Base-by-base conservation (phyloP, 352 stramenopile species). In the Phytophthora cryptogea region DNA sequence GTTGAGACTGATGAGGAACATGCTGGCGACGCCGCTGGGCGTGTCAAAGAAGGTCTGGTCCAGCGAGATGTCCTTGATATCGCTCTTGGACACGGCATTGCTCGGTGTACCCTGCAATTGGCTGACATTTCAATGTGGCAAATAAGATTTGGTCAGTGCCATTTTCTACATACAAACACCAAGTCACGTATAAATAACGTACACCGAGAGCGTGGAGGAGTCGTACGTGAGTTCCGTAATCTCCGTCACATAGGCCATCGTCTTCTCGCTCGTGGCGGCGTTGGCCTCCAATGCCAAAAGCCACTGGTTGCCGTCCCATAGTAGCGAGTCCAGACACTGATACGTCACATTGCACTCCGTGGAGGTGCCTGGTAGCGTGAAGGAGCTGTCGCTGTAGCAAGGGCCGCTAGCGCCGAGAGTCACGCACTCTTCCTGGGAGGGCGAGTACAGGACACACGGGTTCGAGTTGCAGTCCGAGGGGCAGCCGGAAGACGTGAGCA, bases 41-140 rank as follows among this genome's bases (percentile, higher is more conserved):
- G 74, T 87, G 41, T 70, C 53, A 46, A 91, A 86, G 54, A 91
- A 85, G 0, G 41, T 70, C 52, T 79, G 63, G 48, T 88, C 79
- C 14, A 87, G 54, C 14, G 45, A 37, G 11, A 89, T 60, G 20
- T 86, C 69, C 68, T 85, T 78, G 16, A 88, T 58, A 4, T 63
- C 47, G 30, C 43, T 59, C 47, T 86, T 86, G 9, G 50, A 39
- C 3, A 61, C 72, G 3, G 66, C 61, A 14, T 59, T 47, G 7
- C 52, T 74, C 1, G 55, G 50, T 0, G 66, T 31, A 33, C 72
- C 75, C 28, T 70, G 53, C 7, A 85, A 45, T 66, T 80, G 62
- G 41, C 72, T 74, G 42, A 11, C 37, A 50, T 51, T 39, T 31
- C 31, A 39, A 53, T 48, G 41, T 44, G 42, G 3, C 20, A 55